Percentiles rank a stretch among this genome's conserved stretches.
Evolutionary conservation across 2,329 filamentous ascomycete species (phyloP).

Genomic region (Epichloe typhina): DNA sequence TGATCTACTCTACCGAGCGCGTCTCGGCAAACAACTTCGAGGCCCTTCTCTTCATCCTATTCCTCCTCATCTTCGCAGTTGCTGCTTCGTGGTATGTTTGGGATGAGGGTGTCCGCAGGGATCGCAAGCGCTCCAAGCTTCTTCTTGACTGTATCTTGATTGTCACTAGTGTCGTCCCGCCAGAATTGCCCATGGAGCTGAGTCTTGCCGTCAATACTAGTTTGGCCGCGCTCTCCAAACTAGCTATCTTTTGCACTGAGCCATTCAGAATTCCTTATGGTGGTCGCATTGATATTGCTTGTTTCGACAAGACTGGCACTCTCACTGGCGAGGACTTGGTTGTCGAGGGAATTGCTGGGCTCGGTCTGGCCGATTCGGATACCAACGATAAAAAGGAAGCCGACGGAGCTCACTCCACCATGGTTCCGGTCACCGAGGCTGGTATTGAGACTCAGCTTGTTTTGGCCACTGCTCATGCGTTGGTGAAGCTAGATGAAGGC

Average conservation of each 20-base stretch:
- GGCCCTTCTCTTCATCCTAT: conserved; percentile 93
- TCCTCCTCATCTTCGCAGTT: conserved; percentile 89
- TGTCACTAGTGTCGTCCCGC: conserved; percentile 94
- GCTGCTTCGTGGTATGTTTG: conserved; percentile 99
- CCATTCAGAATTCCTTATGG: conserved; percentile 97
- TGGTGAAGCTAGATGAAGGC: conserved; percentile 93
- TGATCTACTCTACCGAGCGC: conserved; percentile 98
- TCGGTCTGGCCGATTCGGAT: conserved; percentile 57
- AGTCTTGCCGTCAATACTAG: conserved; percentile 96
- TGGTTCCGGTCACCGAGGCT: conserved; percentile 57
- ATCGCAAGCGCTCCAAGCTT: conserved; percentile 94
- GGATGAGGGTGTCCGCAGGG: conserved; percentile 87
- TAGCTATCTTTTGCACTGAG: conserved; percentile 96
- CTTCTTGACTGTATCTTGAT: conserved; percentile 95
- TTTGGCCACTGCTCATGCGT: conserved; percentile 83
- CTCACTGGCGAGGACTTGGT: conserved; percentile 93
- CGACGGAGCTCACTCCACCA: conserved; percentile 71
- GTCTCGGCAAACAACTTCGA: conserved; percentile 98
- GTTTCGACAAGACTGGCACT: conserved; percentile 97
- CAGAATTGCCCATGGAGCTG: conserved; percentile 95
- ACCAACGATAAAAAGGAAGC: conserved; percentile 52
- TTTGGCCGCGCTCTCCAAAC: conserved; percentile 84
- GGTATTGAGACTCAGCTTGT: conserved; percentile 80
- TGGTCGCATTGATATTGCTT: conserved; percentile 88
- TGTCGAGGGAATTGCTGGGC: conserved; percentile 88